Evolutionary conservation across 2,329 filamentous ascomycete genomes (phyloP).

Genomic region (Raffaelea arxii): DNA sequence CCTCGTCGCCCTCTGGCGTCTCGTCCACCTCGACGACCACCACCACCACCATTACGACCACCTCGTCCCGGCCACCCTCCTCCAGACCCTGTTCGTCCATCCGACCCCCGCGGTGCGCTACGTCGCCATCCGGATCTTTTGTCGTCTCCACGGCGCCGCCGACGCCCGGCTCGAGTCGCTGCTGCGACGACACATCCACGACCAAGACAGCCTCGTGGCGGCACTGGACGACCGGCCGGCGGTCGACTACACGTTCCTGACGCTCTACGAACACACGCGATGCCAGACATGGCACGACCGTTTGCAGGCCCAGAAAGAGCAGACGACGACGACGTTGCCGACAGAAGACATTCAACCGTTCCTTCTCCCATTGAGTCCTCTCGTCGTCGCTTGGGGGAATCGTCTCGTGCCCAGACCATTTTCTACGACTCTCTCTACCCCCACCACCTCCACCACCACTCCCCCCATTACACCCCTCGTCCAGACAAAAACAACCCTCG

Average conservation of each 20-base stretch:
- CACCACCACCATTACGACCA: constrained; percentile 62
- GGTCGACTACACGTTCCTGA: constrained; percentile 71
- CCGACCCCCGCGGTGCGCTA: constrained; percentile 57
- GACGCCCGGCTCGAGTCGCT: constrained; percentile 70
- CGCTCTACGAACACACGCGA: constrained; percentile 46
- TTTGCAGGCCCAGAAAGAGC: constrained; percentile 26
- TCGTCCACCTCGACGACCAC: constrained; percentile 71
- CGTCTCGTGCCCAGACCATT: constrained; percentile 55
- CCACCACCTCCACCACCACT: constrained; percentile 22
- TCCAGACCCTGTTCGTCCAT: constrained; percentile 58
- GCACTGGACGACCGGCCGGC: constrained; percentile 64
- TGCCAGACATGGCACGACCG: constrained; percentile 34
- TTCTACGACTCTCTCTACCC: not conserved
- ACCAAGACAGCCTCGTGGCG: constrained; percentile 51
- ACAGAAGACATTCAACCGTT: constrained; percentile 8
- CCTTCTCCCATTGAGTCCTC: constrained; percentile 38
- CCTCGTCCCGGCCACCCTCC: constrained; percentile 53
- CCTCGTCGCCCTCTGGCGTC: constrained; percentile 65
- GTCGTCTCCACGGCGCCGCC: constrained; percentile 66
- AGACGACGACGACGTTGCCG: not conserved
- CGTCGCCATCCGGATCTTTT: constrained; percentile 73
- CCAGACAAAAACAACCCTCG: constrained; percentile 60
- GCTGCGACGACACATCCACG: constrained; percentile 54
- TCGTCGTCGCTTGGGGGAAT: constrained; percentile 55
- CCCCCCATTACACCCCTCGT: constrained; percentile 44